phyloP scores from a whole-genome alignment of 495 filamentous ascomycete genomes.

The Xylaria acuta region DNA sequence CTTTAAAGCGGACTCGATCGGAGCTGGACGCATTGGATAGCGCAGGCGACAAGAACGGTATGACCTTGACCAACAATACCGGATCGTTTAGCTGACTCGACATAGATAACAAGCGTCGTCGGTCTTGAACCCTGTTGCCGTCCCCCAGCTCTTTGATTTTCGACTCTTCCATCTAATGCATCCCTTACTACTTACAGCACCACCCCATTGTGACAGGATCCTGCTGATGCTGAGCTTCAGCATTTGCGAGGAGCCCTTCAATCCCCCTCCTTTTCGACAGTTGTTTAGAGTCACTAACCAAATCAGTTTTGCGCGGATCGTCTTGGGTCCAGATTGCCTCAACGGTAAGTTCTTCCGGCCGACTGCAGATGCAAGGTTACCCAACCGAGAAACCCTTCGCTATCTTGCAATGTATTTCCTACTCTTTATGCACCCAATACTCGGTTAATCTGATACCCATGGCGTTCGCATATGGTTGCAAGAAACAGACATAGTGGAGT shows the following conservation, averaged over 20 bases:
- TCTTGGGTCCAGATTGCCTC: slow-evolving; percentile 24
- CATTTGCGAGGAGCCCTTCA: slow-evolving; percentile 7
- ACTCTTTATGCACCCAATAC: slow-evolving; percentile 17
- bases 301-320: slow-evolving; percentile 27
- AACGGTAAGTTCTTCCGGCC: slow-evolving; percentile 36
- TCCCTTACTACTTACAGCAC: slow-evolving; percentile 17
- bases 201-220: slow-evolving; percentile 9
- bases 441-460: slow-evolving; percentile 35
- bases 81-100: slow-evolving; percentile 36
- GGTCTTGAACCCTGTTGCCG: slow-evolving; percentile 43
- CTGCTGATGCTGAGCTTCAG: slow-evolving; percentile 14
- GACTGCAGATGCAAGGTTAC: slow-evolving; percentile 19
- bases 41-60: slow-evolving; percentile 49
- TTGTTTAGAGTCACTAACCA: slow-evolving; percentile 35
- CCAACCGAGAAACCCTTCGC: slow-evolving; percentile 12
- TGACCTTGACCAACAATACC: slow-evolving; percentile 19
- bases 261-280: slow-evolving; percentile 1
- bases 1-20: slow-evolving; percentile 34
- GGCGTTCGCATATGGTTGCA: slow-evolving; percentile 25
- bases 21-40: slow-evolving; percentile 32
- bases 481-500: slow-evolving; percentile 16
- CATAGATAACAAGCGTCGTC: slow-evolving; percentile 59
- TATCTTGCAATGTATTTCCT: slow-evolving; percentile 14
- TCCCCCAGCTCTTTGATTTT: slow-evolving; percentile 18
- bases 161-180: slow-evolving; percentile 1